Percentiles rank a stretch among this genome's conserved stretches.
Conservation (phyloP, 2,329 filamentous ascomycete species). For the Paraphoma chrysanthemicola region DNA sequence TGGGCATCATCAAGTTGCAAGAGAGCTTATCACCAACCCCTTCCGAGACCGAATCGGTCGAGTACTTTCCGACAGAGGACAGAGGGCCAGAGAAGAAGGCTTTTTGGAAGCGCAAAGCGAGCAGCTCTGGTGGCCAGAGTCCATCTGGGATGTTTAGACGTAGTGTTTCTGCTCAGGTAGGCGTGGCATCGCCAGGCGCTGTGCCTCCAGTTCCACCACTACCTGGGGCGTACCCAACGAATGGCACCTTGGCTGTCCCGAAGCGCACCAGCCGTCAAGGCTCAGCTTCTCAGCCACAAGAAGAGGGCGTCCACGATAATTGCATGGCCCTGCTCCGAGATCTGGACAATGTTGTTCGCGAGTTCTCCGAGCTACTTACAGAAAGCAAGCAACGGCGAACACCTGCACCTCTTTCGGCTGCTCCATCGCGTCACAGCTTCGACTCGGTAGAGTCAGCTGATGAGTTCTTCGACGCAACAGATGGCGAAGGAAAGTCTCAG, state of each 20-base stretch:
- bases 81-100: constrained; percentile 65
- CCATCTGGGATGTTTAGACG: constrained; percentile 54
- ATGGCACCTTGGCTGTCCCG: constrained; percentile 44
- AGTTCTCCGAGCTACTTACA: constrained; percentile 78
- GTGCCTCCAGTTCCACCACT: constrained; percentile 46
- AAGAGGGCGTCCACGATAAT: constrained; percentile 78
- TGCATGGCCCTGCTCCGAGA: constrained; percentile 84
- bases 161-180: constrained; percentile 62
- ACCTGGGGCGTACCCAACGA: constrained; percentile 32
- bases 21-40: constrained; percentile 49
- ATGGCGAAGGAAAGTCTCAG: constrained; percentile 64
- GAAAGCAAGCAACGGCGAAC: constrained; percentile 80
- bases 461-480: constrained; percentile 92
- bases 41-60: constrained; percentile 56
- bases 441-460: constrained; percentile 78
- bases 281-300: constrained; percentile 53
- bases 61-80: constrained; percentile 60
- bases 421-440: constrained; percentile 69
- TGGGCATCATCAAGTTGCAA: constrained; percentile 37
- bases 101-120: constrained; percentile 93
- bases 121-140: constrained; percentile 54
- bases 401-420: constrained; percentile 54
- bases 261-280: constrained; percentile 39
- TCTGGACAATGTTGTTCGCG: constrained; percentile 80
- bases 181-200: constrained; percentile 53